Conservation (phyloP, 2,329 filamentous ascomycete species). For the Venturia carpophila region DNA sequence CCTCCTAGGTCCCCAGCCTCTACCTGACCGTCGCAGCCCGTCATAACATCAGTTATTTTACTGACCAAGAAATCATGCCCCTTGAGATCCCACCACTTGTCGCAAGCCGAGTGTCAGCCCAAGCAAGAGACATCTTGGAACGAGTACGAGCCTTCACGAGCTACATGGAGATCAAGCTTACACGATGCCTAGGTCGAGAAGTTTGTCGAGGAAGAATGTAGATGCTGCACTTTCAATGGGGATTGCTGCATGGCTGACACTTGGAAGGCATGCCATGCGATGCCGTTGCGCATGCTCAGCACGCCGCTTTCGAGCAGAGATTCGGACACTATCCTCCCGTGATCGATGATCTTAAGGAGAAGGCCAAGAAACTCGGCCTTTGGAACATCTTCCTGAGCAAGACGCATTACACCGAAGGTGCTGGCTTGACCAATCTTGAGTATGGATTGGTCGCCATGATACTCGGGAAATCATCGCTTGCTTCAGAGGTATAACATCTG, state of each 20-base stretch:
- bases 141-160: background rate
- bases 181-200: conserved; percentile 59
- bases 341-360: conserved; percentile 81
- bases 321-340: conserved; percentile 74
- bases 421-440: conserved; percentile 90
- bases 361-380: conserved; percentile 73
- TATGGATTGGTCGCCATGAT: conserved; percentile 97
- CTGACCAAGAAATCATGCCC: conserved; percentile 5
- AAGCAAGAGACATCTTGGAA: conserved; percentile 17
- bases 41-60: background rate
- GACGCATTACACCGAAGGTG: conserved; percentile 90
- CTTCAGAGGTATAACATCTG: conserved; percentile 32
- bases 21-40: background rate
- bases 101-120: conserved; percentile 8
- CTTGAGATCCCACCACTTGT: conserved; percentile 12
- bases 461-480: conserved; percentile 75
- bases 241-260: background rate
- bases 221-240: background rate
- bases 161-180: conserved; percentile 17
- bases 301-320: conserved; percentile 60
- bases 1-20: background rate
- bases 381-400: conserved; percentile 99
- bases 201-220: conserved; percentile 90
- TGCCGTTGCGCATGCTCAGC: conserved; percentile 67
- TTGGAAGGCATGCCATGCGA: conserved; percentile 53